These are phyloP conservation scores for Gossypium lobatum DNA, from an alignment of 441 rosid species.

Conservation along the genomic window DNA sequence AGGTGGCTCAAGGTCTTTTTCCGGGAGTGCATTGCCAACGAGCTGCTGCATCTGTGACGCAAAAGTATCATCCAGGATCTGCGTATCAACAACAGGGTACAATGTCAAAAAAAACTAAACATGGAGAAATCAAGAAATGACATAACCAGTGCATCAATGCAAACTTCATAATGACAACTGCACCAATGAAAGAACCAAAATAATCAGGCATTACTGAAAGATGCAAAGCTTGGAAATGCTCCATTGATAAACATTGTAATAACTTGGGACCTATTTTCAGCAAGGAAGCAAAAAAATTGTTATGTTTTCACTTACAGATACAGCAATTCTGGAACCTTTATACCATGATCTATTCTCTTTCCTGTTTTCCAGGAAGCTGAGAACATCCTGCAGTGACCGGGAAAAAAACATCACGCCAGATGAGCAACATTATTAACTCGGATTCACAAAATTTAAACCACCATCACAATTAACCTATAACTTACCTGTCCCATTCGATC, in stretches of 20 bases:
- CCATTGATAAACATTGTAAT: neutral
- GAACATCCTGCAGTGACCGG: slow-evolving; percentile 54
- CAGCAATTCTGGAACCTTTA: slow-evolving; percentile 87
- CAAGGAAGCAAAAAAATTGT: neutral
- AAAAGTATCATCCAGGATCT: slow-evolving; percentile 67
- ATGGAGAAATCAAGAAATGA: neutral
- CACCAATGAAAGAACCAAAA: neutral
- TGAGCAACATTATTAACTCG: neutral
- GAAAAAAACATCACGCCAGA: neutral
- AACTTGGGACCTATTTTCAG: neutral
- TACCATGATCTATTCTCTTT: slow-evolving; percentile 98
- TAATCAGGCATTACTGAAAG: neutral
- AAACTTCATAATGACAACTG: neutral
- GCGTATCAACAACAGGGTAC: slow-evolving; percentile 14
- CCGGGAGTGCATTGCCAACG: slow-evolving; percentile 52
- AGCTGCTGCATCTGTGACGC: slow-evolving; percentile 66
- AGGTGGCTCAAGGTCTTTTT: slow-evolving; percentile 66
- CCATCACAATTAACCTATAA: neutral
- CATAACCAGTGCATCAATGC: neutral
- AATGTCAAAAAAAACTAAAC: neutral
- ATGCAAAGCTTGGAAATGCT: neutral
- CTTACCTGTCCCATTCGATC: slow-evolving; percentile 93
- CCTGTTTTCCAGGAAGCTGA: slow-evolving; percentile 84
- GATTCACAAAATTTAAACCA: neutral
- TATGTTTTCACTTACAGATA: slow-evolving; percentile 44